Conservation (phyloP, 1,284 basidiomycete species). For the Melanopsichium pennsylvanicum region DNA sequence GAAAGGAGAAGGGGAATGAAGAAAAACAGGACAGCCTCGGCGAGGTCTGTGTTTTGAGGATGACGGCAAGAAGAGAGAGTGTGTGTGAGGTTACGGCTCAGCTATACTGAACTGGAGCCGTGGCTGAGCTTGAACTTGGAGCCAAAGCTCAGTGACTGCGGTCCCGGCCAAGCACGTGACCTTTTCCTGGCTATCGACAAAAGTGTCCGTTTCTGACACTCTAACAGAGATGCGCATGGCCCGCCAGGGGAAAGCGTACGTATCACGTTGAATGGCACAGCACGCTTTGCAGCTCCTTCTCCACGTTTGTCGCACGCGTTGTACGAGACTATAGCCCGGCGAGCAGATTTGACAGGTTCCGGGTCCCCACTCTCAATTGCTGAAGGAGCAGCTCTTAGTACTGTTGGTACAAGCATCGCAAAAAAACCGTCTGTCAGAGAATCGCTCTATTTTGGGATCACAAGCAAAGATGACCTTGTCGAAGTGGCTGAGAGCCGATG, state of each 20-base stretch:
- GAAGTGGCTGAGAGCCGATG: constrained; percentile 12
- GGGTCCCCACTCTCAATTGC: constrained; percentile 4
- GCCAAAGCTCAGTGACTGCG: too few relatives aligned
- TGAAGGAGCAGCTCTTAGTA: not conserved
- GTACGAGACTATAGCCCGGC: not conserved
- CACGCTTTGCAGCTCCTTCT: not conserved
- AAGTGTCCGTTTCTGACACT: too few relatives aligned
- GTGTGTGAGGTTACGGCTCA: too few relatives aligned
- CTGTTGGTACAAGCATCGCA: not conserved
- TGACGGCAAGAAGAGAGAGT: too few relatives aligned
- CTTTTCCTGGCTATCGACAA: too few relatives aligned
- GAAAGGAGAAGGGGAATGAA: too few relatives aligned
- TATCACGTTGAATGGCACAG: constrained; percentile 7
- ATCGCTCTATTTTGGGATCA: not conserved
- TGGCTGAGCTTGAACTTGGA: too few relatives aligned
- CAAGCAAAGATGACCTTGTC: constrained; percentile 67
- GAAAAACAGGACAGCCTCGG: too few relatives aligned
- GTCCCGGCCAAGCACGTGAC: too few relatives aligned
- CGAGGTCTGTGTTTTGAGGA: too few relatives aligned
- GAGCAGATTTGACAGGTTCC: not conserved
- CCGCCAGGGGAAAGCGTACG: constrained; percentile 1
- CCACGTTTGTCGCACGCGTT: not conserved
- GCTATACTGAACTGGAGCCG: too few relatives aligned
- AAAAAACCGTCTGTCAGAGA: not conserved
- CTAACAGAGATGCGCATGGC: not conserved